Evolutionary conservation across 2,329 filamentous ascomycete genomes (phyloP).

Genomic region (Malbranchea cinnamomea): DNA sequence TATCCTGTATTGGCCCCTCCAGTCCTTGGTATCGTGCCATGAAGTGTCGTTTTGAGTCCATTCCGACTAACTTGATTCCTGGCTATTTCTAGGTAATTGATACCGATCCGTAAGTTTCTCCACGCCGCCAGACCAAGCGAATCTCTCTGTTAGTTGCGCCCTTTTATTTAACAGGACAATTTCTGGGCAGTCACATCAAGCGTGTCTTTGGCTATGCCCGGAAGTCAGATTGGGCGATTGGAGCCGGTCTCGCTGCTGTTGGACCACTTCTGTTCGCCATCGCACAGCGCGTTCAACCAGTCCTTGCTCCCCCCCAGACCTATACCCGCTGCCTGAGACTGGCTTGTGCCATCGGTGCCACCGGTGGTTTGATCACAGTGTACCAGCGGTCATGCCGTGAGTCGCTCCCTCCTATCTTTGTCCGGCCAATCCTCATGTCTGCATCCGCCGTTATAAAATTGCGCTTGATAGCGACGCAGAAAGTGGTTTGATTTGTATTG

Average conservation of each 20-base stretch:
- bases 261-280: slow-evolving; percentile 59
- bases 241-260: slow-evolving; percentile 50
- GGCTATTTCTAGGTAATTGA: slow-evolving; percentile 77
- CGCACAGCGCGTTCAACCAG: slow-evolving; percentile 76
- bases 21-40: slow-evolving; percentile 5
- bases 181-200: slow-evolving; percentile 88
- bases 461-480: too few species aligned
- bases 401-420: slow-evolving; percentile 22
- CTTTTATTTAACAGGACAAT: slow-evolving; percentile 18
- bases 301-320: slow-evolving; percentile 66
- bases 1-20: slow-evolving; percentile 52
- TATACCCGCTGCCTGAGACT: slow-evolving; percentile 75
- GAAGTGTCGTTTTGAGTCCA: slow-evolving; percentile 2
- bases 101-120: slow-evolving; percentile 73
- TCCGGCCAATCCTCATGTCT: neutral
- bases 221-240: slow-evolving; percentile 64
- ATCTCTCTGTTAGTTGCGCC: too few species aligned
- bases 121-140: too few species aligned
- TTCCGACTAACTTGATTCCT: slow-evolving; percentile 10
- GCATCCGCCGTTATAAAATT: neutral
- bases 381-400: slow-evolving; percentile 74
- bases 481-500: neutral
- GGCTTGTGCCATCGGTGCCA: slow-evolving; percentile 53
- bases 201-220: slow-evolving; percentile 81
- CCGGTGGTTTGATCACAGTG: slow-evolving; percentile 69